Evolutionary conservation across 2,329 filamentous ascomycete genomes (phyloP), one percentile per base, ranked within the genome.

Genomic region (Didymella glomerata): DNA sequence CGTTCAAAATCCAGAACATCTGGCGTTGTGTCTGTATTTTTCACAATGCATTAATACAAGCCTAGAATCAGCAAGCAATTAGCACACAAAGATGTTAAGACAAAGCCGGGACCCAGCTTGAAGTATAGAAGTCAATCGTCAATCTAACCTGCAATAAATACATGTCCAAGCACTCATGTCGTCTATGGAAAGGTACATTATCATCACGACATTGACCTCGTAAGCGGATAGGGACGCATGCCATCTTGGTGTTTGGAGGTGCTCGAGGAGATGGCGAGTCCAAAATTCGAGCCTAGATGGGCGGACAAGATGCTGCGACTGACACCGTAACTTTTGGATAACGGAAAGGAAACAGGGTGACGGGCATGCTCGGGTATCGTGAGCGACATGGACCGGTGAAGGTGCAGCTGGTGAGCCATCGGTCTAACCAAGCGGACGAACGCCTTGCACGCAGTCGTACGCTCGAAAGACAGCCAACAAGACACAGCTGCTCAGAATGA

Each of bases 261-360:
- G 62, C 62, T 62, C 52, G 65, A 68, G 62, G 65, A 66, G 53
- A 65, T 66, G 65, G 61, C 60, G 65, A 61, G 59, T 59, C 61
- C 66, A 61, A 62, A 57, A 54, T 64, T 71, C 63, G 64, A 62
- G 61, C 61, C 63, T 58, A 51, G 54, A 60, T 54, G 61, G 42
- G 60, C 49, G 59, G 50, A 58, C 56, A 60, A 60, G 51, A 61
- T 63, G 59, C 53, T 64, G 62, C 63, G 64, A 65, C 57, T 53
- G 58, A 51, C 64, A 66, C 63, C 68, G 67, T 67, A 74, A 74
- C 73, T 76, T 76, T 76, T 76, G 67, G 52, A 57, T 59, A 64
- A 64, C 63, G 61, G 58, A 62, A 65, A 61, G 63, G 62, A 56
- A 63, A 61, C 52, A 54, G 54, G 49, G 62, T 57, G 54, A 60